Percentiles rank a stretch among this genome's conserved stretches.
Conservation (phyloP, 441 rosid genomes). For the Caryocar brasiliense region DNA sequence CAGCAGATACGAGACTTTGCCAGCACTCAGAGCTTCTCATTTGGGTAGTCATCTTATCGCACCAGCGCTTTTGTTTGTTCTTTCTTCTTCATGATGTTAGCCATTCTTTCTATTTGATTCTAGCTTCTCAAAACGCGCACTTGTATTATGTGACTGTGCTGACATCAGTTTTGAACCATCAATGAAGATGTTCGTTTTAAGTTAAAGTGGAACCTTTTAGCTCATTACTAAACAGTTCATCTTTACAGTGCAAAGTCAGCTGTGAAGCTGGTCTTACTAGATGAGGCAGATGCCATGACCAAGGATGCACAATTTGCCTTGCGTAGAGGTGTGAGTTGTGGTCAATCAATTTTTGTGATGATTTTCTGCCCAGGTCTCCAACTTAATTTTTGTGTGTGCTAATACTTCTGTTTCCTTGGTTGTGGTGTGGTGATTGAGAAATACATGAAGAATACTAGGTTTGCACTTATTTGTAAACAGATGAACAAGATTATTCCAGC, state of each 20-base stretch:
- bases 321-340: conserved; percentile 62
- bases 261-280: conserved; percentile 83
- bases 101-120: no score
- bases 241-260: conserved; percentile 59
- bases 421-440: conserved; percentile 73
- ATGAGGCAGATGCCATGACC: conserved; percentile 98
- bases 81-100: no score
- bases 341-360: background rate
- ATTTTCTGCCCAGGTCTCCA: background rate
- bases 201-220: no score
- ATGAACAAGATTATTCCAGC: conserved; percentile 98
- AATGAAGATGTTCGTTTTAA: no score
- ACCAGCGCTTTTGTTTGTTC: no score
- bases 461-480: conserved; percentile 87
- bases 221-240: background rate
- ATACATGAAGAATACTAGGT: conserved; percentile 88
- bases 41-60: no score
- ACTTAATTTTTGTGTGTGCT: conserved; percentile 8
- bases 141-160: no score
- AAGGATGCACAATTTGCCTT: conserved; percentile 98
- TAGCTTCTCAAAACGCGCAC: no score
- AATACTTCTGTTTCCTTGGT: conserved; percentile 10
- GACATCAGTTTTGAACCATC: no score
- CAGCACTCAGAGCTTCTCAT: conserved; percentile 90
- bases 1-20: conserved; percentile 92